Conservation (phyloP, 768 basidiomycete genomes). For the Agaricus sinodeliciosus region DNA sequence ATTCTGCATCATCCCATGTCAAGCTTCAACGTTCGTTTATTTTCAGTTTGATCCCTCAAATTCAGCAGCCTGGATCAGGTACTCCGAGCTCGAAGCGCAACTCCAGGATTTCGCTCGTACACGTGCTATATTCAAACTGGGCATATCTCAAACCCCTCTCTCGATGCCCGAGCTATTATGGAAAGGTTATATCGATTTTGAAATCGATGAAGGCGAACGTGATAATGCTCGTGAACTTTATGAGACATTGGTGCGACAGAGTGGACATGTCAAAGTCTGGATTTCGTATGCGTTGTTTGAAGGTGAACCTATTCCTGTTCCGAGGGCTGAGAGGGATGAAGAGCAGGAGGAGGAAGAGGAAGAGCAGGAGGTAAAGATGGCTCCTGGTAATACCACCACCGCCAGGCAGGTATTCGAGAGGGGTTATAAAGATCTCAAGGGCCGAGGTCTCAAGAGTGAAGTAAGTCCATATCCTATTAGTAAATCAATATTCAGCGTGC, state of each 20-base stretch:
- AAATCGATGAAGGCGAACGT: constrained; percentile 89
- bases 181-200: constrained; percentile 97
- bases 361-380: constrained; percentile 56
- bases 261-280: constrained; percentile 97
- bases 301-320: constrained; percentile 63
- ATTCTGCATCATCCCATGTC: not conserved
- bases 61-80: constrained; percentile 93
- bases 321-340: constrained; percentile 59
- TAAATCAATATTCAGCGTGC: not conserved
- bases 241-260: constrained; percentile 78
- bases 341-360: constrained; percentile 68
- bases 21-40: not conserved
- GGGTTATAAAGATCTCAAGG: constrained; percentile 83
- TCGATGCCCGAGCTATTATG: constrained; percentile 94
- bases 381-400: constrained; percentile 59
- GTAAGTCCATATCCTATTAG: constrained; percentile 31
- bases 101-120: constrained; percentile 85
- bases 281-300: constrained; percentile 94
- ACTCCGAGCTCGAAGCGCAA: constrained; percentile 83
- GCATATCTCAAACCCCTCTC: constrained; percentile 71
- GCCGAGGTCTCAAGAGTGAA: constrained; percentile 79
- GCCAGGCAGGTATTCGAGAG: constrained; percentile 82
- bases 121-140: constrained; percentile 92
- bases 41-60: constrained; percentile 80
- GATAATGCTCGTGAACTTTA: constrained; percentile 80